phyloP scores from a whole-genome alignment of 768 basidiomycete genomes.

The Russula abietina region DNA sequence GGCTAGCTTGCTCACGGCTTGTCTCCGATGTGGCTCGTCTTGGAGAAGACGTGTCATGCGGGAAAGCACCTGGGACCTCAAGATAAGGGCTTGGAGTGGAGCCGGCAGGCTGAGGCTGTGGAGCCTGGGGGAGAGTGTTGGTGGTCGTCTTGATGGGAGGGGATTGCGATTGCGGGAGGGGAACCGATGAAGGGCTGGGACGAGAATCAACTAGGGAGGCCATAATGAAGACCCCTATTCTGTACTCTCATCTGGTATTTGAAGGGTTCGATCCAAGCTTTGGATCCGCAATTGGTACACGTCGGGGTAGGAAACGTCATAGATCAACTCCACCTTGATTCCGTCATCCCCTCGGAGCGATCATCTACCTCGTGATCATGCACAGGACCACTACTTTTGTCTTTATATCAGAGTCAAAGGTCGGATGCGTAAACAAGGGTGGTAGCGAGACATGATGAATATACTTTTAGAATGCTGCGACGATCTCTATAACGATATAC shows the following conservation, averaged over 20 bases:
- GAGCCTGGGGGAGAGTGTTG: background rate
- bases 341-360: slow-evolving; percentile 1
- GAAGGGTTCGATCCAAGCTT: slow-evolving; percentile 12
- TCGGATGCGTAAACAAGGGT: background rate
- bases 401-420: background rate
- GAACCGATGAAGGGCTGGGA: background rate
- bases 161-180: background rate
- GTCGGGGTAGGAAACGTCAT: slow-evolving; percentile 3
- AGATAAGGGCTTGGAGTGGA: slow-evolving; percentile 15
- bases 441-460: background rate
- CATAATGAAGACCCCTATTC: slow-evolving; percentile 13
- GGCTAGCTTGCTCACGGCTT: background rate
- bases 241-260: slow-evolving; percentile 11
- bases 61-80: slow-evolving; percentile 18
- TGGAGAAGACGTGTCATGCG: slow-evolving; percentile 1
- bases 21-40: background rate
- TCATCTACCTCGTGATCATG: slow-evolving; percentile 4
- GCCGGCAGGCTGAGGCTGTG: background rate
- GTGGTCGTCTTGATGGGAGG: slow-evolving; percentile 20
- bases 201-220: slow-evolving; percentile 5
- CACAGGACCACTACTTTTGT: background rate
- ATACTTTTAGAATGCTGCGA: slow-evolving; percentile 3
- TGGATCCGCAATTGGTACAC: slow-evolving; percentile 9
- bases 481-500: background rate
- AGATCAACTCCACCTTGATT: slow-evolving; percentile 9